Evolutionary conservation across 371 early-diverging fungal genomes (phyloP), one percentile per base, ranked within the genome.

Genomic region (Zychaea mexicana): DNA sequence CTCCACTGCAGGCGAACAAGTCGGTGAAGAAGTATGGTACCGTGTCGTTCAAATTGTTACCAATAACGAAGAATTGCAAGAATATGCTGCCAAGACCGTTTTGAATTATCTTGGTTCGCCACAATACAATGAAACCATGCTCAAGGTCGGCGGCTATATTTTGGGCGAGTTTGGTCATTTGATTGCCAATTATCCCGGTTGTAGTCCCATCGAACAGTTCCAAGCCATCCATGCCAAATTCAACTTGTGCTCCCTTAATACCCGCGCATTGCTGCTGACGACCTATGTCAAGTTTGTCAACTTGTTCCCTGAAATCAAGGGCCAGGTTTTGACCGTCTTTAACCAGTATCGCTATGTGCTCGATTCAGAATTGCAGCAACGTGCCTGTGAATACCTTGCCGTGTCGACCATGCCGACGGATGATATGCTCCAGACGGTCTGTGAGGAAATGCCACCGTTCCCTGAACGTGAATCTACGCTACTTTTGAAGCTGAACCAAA

Each of bases 401-500:
- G 81, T 98, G 46, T 89, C 90, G 12, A 90, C 88, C 1, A 78
- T 90, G 79, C 89, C 92, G 3, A 86, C 88, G 17, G 95, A 95
- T 21, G 95, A 93, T n/a, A 77, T 98, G 59, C 70, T 98, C 8
- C 93, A 93, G 49, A 90, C 91, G 0, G 92, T 96, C 22, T 97
- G 96, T 67, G 98, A 97, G 61, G 96, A 97, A 70, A 96, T 98
- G 95, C 98, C 98, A 24, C 94, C 94, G 22, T 97, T 93, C 84
- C 94, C 96, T 0, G 96, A 95, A 69, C 88, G 96, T 19, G 95
- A 96, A 72, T 96, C 96, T 0, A 92, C 96, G 0, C 72, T 98
- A 38, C 66, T 98, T 30, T 79, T 85, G 4, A 78, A 92, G 31
- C 70, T 98, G 61, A 88, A 93, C 13, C 90, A 92, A 67, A 91